A percentile compares a stretch with the other conserved stretches of the same genome.
Evolutionary conservation across 495 filamentous ascomycete genomes (phyloP).

Genomic region (Aspergillus asperescens): DNA sequence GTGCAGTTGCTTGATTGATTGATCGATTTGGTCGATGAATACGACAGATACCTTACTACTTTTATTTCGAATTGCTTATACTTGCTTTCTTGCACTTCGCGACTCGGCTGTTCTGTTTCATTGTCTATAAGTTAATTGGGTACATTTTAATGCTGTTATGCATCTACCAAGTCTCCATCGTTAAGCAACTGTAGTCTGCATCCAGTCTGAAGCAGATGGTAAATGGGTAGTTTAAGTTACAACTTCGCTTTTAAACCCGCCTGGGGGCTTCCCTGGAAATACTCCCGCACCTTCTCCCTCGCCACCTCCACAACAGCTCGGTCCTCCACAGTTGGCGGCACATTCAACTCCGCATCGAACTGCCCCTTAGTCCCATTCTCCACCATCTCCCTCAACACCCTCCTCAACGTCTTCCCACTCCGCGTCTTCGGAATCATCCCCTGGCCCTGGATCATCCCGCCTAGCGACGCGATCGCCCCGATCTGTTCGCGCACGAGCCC

Average conservation of each 20-base stretch:
- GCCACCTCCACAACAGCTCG: slow-evolving; percentile 52
- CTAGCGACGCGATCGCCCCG: slow-evolving; percentile 77
- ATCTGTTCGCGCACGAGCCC: slow-evolving; percentile 71
- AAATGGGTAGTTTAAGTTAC: slow-evolving; percentile 22
- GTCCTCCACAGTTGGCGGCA: slow-evolving; percentile 60
- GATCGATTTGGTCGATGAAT: slow-evolving; percentile 12
- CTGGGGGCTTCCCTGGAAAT: slow-evolving; percentile 36
- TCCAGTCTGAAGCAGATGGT: background rate
- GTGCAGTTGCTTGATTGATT: slow-evolving; percentile 3
- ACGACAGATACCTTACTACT: slow-evolving; percentile 11
- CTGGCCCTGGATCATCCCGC: slow-evolving; percentile 75
- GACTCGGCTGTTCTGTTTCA: slow-evolving; percentile 2
- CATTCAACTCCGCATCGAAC: slow-evolving; percentile 46
- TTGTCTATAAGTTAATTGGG: slow-evolving; percentile 8
- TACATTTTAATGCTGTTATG: slow-evolving; percentile 4
- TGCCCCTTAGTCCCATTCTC: slow-evolving; percentile 55
- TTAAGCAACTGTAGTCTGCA: too few species aligned
- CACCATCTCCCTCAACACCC: slow-evolving; percentile 73
- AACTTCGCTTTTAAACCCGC: slow-evolving; percentile 48
- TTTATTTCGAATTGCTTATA: background rate
- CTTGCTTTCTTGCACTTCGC: background rate
- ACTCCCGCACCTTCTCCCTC: slow-evolving; percentile 49
- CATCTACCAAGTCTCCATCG: background rate
- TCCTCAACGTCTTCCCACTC: slow-evolving; percentile 77
- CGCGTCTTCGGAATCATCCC: slow-evolving; percentile 93